Evolutionary conservation across 768 basidiomycete species (phyloP).

Genomic region (Rhizopogon roseolus): DNA sequence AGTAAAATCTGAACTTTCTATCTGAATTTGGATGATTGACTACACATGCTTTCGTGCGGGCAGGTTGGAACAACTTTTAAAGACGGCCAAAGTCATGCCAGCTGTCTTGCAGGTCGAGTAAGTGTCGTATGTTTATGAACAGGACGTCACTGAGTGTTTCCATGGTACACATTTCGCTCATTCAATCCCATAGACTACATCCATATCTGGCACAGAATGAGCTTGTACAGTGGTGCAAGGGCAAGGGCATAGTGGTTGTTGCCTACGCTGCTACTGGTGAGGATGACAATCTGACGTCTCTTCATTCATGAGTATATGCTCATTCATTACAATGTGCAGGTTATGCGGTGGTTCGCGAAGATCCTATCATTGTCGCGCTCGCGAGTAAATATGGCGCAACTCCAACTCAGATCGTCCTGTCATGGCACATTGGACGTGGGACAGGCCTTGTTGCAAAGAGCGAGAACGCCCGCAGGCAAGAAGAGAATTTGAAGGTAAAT

Average conservation of each 20-base stretch:
- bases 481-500: slow-evolving; percentile 44
- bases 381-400: slow-evolving; percentile 39
- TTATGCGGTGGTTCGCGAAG: slow-evolving; percentile 27
- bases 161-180: slow-evolving; percentile 21
- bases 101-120: slow-evolving; percentile 38
- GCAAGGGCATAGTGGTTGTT: slow-evolving; percentile 37
- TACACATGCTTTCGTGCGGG: not conserved
- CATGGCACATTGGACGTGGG: slow-evolving; percentile 53
- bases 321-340: slow-evolving; percentile 1
- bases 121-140: slow-evolving; percentile 2
- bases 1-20: slow-evolving; percentile 27
- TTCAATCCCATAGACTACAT: slow-evolving; percentile 5
- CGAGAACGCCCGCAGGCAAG: slow-evolving; percentile 39
- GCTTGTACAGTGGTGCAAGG: slow-evolving; percentile 36
- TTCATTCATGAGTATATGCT: not conserved
- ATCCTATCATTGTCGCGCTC: slow-evolving; percentile 26
- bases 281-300: slow-evolving; percentile 1
- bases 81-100: slow-evolving; percentile 33
- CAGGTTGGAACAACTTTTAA: slow-evolving; percentile 3
- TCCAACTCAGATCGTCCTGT: slow-evolving; percentile 48
- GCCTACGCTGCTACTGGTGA: slow-evolving; percentile 45
- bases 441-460: slow-evolving; percentile 55
- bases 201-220: slow-evolving; percentile 42
- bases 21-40: slow-evolving; percentile 2
- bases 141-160: slow-evolving; percentile 29